Evolutionary conservation across 352 stramenopile genomes (phyloP).

Genomic region (Blastocystis sp.): DNA sequence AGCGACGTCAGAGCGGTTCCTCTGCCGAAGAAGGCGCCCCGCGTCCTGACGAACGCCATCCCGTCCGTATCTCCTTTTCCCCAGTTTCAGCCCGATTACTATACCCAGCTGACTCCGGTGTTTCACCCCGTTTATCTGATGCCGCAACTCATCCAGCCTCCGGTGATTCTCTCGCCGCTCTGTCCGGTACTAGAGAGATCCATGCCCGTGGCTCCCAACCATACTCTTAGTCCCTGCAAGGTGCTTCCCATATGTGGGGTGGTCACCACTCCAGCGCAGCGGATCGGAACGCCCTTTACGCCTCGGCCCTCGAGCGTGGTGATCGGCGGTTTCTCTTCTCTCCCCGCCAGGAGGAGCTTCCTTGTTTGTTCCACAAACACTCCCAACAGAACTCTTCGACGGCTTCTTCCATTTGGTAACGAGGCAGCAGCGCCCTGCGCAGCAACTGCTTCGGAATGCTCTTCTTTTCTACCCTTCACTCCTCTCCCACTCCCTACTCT

Average conservation of each 20-base stretch:
- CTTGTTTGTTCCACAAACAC: not conserved
- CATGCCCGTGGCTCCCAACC: no score
- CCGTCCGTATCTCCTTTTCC: not conserved
- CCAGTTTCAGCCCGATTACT: not conserved
- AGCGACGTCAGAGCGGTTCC: not conserved
- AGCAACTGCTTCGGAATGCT: slow-evolving; percentile 37
- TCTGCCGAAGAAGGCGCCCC: not conserved
- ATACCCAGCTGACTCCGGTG: not conserved
- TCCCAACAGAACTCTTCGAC: not conserved
- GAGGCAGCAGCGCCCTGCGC: not conserved
- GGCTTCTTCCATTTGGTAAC: not conserved
- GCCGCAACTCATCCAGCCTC: not conserved
- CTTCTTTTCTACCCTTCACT: slow-evolving; percentile 14
- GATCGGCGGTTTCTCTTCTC: not conserved
- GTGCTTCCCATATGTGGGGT: not conserved
- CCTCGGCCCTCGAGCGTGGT: not conserved
- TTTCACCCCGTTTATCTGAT: not conserved
- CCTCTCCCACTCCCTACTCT: no score
- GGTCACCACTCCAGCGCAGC: not conserved
- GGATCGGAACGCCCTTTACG: not conserved
- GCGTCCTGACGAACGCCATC: no score
- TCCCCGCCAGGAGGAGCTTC: not conserved
- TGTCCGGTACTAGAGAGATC: no score
- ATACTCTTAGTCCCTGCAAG: no score
- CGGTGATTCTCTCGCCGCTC: not conserved